Conservation (phyloP, 768 basidiomycete genomes). For the Russula brevipes region DNA sequence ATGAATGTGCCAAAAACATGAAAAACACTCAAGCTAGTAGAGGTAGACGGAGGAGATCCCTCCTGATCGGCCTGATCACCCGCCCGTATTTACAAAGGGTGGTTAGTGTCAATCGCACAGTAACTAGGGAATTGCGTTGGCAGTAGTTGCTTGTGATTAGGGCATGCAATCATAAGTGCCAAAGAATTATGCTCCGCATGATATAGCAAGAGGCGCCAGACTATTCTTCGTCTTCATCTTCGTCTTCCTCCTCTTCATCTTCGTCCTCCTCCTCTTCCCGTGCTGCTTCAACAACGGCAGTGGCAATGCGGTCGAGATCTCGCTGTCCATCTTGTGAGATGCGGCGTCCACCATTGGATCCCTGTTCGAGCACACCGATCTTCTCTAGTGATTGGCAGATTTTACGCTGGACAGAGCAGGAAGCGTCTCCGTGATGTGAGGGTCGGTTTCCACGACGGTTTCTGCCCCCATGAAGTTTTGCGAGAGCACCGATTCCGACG, state of each 20-base stretch:
- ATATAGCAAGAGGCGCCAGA: background rate
- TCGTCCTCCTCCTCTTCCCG: slow-evolving; percentile 74
- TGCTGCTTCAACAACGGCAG: slow-evolving; percentile 75
- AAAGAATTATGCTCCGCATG: slow-evolving; percentile 12
- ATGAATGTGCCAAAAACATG: background rate
- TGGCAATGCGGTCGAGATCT: slow-evolving; percentile 91
- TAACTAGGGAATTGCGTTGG: background rate
- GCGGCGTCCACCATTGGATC: slow-evolving; percentile 89
- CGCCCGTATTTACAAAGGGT: background rate
- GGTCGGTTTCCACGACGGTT: slow-evolving; percentile 96
- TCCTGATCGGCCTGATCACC: background rate
- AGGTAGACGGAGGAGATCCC: background rate
- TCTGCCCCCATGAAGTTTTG: slow-evolving; percentile 94
- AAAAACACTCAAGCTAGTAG: background rate
- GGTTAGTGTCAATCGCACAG: background rate
- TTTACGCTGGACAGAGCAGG: slow-evolving; percentile 88
- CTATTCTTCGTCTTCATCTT: slow-evolving; percentile 44
- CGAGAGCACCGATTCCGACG: slow-evolving; percentile 87
- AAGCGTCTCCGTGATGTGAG: slow-evolving; percentile 85
- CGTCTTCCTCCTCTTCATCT: slow-evolving; percentile 57
- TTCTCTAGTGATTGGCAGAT: slow-evolving; percentile 97
- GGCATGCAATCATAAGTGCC: slow-evolving; percentile 16
- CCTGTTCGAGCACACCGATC: slow-evolving; percentile 95
- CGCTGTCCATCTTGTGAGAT: slow-evolving; percentile 96
- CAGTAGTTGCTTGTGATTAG: slow-evolving; percentile 15